Base-by-base conservation (phyloP, 2,329 filamentous ascomycete genomes). In the Colletotrichum gloeosporioides region DNA sequence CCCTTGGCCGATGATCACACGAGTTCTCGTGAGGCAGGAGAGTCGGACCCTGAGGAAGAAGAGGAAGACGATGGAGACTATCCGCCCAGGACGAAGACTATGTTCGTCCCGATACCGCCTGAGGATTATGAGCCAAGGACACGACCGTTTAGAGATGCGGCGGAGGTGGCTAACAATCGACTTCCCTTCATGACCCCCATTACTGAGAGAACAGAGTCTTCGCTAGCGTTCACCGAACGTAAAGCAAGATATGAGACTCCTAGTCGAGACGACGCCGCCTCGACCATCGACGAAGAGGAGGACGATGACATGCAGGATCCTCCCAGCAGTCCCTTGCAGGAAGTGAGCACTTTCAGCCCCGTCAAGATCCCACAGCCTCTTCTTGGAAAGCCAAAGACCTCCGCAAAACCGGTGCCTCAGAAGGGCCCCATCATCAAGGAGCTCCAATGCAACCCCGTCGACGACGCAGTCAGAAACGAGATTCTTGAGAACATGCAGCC, bases 171-270 rank as follows among this genome's bases (percentile, higher is more conserved):
- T 76, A 98, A 98, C 81, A 98, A 96, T 85, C 93, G 96, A 71
- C 89, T 99, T 12, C 97, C 96, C 4, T 99, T 99, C 84, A 99
- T 99, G 97, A 99, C 97, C 0, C 97, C 97, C 2, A 99, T 99
- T 79, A 96, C 97, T 2, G 97, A 99, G 84, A 93, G 95, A 80
- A 99, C 97, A 0, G 97, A 99, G 85, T 94, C 93, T 13, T 98
- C 96, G 1, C 86, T 99, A 7, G 93, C 78, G 65, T 71, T 78
- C 61, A 78, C 77, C 39, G 77, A 75, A 49, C 73, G 72, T n/a
- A 78, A 62, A 73, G 73, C 66, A 65, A 75, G 77, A 73, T 68
- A 72, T 76, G 29, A 78, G 72, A 74, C 79, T 55, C 71, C 80
- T 55, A 77, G 81, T 75, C 64, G 83, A 59, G 67, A 81, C 39